A percentile compares a stretch with the other conserved stretches of the same genome.
Conservation (phyloP, 495 filamentous ascomycete species). For the Podospora australis region DNA sequence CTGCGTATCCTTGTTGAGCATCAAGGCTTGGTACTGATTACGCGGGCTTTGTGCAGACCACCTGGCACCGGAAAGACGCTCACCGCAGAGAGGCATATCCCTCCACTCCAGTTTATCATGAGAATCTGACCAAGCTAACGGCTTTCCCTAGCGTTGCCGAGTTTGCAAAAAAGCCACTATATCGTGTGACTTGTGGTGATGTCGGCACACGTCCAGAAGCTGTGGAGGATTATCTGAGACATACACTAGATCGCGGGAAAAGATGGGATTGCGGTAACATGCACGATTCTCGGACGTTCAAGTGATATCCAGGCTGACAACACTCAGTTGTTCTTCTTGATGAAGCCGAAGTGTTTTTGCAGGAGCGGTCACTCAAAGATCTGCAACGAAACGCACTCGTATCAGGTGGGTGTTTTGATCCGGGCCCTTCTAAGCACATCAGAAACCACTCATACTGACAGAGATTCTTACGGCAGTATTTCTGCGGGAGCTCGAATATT, state of each 20-base stretch:
- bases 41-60: constrained; percentile 6
- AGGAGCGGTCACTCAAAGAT: constrained; percentile 7
- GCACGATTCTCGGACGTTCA: neutral
- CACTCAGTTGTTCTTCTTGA: constrained; percentile 43
- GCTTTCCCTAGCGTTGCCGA: constrained; percentile 5
- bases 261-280: constrained; percentile 33
- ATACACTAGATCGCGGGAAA: constrained; percentile 30
- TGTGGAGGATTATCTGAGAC: constrained; percentile 34
- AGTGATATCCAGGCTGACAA: neutral
- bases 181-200: constrained; percentile 10
- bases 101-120: too few relatives aligned
- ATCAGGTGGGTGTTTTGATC: neutral
- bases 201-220: constrained; percentile 14
- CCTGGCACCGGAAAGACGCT: constrained; percentile 6
- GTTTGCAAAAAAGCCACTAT: neutral
- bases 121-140: too few relatives aligned
- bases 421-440: neutral
- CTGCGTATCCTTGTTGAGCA: too few relatives aligned
- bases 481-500: constrained; percentile 8
- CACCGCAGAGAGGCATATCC: too few relatives aligned
- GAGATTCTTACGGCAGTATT: neutral
- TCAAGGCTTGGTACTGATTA: too few relatives aligned
- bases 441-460: neutral
- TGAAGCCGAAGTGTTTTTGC: constrained; percentile 52
- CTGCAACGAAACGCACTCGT: constrained; percentile 7